A percentile compares a stretch with the other conserved stretches of the same genome.
Evolutionary conservation across 257 asterid species (phyloP).

Genomic region (Mitragyna speciosa): DNA sequence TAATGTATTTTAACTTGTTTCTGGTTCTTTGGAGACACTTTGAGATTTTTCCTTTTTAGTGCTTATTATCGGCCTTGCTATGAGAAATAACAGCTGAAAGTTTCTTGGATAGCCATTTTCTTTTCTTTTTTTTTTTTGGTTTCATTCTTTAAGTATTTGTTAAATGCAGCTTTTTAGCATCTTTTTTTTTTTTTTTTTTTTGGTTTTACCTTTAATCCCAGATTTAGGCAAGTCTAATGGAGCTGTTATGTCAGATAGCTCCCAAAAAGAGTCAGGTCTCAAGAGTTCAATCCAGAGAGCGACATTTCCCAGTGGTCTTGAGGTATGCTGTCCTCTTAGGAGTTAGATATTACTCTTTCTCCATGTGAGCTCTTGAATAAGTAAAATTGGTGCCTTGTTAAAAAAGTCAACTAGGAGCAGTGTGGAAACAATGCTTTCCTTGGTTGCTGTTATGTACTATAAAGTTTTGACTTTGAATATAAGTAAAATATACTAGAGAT

Average conservation of each 20-base stretch:
- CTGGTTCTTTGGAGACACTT: background rate
- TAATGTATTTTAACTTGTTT: background rate
- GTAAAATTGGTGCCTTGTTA: background rate
- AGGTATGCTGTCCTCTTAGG: conserved; percentile 40
- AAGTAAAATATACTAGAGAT: background rate
- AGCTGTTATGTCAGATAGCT: conserved; percentile 49
- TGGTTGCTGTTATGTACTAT: background rate
- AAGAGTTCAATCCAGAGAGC: conserved; percentile 41
- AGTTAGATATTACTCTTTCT: background rate
- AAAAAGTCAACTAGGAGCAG: background rate
- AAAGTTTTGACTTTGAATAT: background rate
- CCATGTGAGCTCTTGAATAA: background rate
- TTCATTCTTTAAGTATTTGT: background rate
- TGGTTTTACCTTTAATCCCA: conserved; percentile 21
- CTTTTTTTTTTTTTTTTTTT: background rate
- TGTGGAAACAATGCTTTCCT: background rate
- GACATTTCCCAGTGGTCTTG: conserved; percentile 63
- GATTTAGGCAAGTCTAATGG: conserved; percentile 54
- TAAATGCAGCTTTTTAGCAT: conserved; percentile 19
- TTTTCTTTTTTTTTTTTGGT: background rate
- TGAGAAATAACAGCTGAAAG: background rate
- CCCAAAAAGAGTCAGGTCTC: conserved; percentile 36
- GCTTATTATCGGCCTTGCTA: background rate
- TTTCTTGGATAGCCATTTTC: conserved; percentile 4
- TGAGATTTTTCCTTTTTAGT: background rate